Evolutionary conservation across 169 alveolate species (phyloP).

Genomic region (Fabrea salina): DNA sequence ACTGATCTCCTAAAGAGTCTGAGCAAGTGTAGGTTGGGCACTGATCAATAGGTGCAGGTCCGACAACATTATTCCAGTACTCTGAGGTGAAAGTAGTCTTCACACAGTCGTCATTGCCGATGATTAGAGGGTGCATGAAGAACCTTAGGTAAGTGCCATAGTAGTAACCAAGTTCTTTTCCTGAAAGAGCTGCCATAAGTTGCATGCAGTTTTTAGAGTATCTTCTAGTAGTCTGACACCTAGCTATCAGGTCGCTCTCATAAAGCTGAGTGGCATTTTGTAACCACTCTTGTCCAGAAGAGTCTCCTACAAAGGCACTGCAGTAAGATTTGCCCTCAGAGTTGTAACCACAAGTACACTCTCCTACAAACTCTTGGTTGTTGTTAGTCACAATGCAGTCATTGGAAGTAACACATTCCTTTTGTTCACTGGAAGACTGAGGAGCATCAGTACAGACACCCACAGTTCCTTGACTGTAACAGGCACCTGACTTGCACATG

Average conservation of each 20-base stretch:
- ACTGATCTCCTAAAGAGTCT: too few species aligned
- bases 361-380: neutral
- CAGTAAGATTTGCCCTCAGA: conserved; percentile 12
- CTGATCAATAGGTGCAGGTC: too few species aligned
- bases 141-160: too few species aligned
- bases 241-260: neutral
- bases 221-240: conserved; percentile 18
- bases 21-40: too few species aligned
- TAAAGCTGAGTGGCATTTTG: neutral
- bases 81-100: neutral
- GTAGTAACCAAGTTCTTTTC: too few species aligned
- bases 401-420: neutral
- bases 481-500: conserved; percentile 16
- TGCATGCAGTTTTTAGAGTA: neutral
- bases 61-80: conserved; percentile 3
- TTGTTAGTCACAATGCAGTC: neutral
- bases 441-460: conserved; percentile 19
- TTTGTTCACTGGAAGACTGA: neutral
- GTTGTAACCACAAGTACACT: conserved; percentile 24
- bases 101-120: conserved; percentile 22
- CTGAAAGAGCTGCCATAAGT: neutral
- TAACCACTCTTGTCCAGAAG: conserved; percentile 10
- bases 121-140: neutral
- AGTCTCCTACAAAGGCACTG: neutral
- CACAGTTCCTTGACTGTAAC: neutral